A percentile compares a stretch with the other conserved stretches of the same genome.
Conservation (phyloP, 2,329 filamentous ascomycete species). For the Phoma sp. region DNA sequence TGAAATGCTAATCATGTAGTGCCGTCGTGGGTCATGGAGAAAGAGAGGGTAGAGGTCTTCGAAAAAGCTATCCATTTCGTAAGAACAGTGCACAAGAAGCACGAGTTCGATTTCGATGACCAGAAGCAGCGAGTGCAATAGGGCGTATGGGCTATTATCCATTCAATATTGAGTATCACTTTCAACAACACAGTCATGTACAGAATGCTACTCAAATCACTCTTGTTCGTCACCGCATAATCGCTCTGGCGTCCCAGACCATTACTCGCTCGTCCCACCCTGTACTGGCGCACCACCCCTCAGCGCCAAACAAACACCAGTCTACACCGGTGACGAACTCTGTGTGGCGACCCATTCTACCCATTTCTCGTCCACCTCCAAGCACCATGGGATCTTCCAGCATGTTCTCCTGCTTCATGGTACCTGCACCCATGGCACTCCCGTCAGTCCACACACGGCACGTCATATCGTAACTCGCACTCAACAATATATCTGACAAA, state of each 20-base stretch:
- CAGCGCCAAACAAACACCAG: slow-evolving; percentile 95
- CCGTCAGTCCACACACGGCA: slow-evolving; percentile 92
- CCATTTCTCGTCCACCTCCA: slow-evolving; percentile 73
- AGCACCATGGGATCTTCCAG: slow-evolving; percentile 48
- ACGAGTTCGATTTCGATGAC: neutral
- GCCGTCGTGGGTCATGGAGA: neutral
- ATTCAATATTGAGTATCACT: neutral
- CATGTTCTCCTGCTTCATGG: slow-evolving; percentile 43
- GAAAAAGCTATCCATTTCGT: neutral
- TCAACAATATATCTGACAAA: slow-evolving; percentile 84
- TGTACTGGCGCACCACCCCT: slow-evolving; percentile 93
- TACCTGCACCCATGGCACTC: slow-evolving; percentile 57
- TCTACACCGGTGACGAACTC: slow-evolving; percentile 97
- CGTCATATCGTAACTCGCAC: slow-evolving; percentile 97
- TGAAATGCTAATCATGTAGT: neutral
- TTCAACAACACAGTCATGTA: neutral
- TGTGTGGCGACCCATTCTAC: slow-evolving; percentile 89
- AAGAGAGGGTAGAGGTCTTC: neutral
- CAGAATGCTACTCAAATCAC: neutral
- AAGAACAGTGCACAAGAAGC: neutral
- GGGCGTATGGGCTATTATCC: neutral
- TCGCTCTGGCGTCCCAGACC: slow-evolving; percentile 85
- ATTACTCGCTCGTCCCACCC: slow-evolving; percentile 93
- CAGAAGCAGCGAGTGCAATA: neutral
- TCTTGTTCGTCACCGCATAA: slow-evolving; percentile 56